phyloP scores from a whole-genome alignment of 1,284 basidiomycete species.

The Trichosporon sp. region DNA sequence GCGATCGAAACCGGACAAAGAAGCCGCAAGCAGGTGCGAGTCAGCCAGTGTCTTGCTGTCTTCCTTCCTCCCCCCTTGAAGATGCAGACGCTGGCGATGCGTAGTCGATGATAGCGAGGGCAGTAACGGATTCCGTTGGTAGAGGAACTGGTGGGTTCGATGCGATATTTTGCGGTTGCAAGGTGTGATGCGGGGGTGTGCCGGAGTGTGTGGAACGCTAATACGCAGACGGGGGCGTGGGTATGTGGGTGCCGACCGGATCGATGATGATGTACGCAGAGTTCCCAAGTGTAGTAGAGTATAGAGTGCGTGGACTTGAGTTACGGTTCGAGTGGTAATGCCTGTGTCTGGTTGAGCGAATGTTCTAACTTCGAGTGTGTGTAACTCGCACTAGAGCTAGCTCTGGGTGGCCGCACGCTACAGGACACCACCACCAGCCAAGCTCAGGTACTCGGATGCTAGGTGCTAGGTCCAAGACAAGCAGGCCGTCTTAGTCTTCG shows the following conservation, averaged over 20 bases:
- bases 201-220: not conserved
- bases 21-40: not conserved
- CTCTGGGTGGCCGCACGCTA: not conserved
- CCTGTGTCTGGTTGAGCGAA: not conserved
- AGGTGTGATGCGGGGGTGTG: not conserved
- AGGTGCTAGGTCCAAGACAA: slow-evolving; percentile 1
- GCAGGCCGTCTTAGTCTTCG: not conserved
- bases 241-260: not conserved
- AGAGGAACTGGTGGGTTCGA: not conserved
- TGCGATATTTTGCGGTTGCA: slow-evolving; percentile 5
- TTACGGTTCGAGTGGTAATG: not conserved
- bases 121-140: not conserved
- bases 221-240: not conserved
- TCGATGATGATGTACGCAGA: not conserved
- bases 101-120: not conserved
- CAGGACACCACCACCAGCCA: not conserved
- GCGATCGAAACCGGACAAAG: not conserved
- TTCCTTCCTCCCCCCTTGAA: not conserved
- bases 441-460: not conserved
- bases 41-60: not conserved
- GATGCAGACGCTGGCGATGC: not conserved
- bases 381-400: not conserved
- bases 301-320: not conserved
- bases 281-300: not conserved
- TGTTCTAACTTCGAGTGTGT: not conserved